Percentiles rank a stretch among this genome's conserved stretches.
These are phyloP conservation scores for Botryosphaeria dothidea DNA, from an alignment of 2,329 filamentous ascomycete genomes.

Conservation along the genomic window DNA sequence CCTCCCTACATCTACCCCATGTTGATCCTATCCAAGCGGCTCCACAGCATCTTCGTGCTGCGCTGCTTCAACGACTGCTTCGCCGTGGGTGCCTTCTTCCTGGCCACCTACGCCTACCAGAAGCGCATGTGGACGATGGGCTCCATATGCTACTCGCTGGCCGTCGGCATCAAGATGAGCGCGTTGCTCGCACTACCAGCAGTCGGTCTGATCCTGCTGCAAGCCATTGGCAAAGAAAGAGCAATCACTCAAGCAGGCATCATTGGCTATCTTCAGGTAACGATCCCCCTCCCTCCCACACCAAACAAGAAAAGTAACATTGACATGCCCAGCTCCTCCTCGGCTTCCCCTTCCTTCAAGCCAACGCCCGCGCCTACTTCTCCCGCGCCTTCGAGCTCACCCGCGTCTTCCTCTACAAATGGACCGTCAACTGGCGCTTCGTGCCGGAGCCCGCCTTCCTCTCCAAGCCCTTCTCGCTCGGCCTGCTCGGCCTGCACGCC, in stretches of 20 bases:
- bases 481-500: slow-evolving; percentile 66
- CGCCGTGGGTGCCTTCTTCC: slow-evolving; percentile 79
- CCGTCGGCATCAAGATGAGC: slow-evolving; percentile 94
- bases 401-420: slow-evolving; percentile 90
- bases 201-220: slow-evolving; percentile 72
- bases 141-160: slow-evolving; percentile 71
- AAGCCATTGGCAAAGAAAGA: slow-evolving; percentile 67
- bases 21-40: slow-evolving; percentile 82
- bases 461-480: slow-evolving; percentile 66
- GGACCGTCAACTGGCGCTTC: slow-evolving; percentile 99
- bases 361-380: slow-evolving; percentile 71
- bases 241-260: slow-evolving; percentile 69
- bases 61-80: slow-evolving; percentile 96
- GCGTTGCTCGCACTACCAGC: slow-evolving; percentile 80
- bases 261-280: slow-evolving; percentile 76
- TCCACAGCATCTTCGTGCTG: slow-evolving; percentile 91
- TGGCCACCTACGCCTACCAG: slow-evolving; percentile 78
- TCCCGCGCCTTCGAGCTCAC: slow-evolving; percentile 87
- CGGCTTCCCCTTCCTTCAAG: slow-evolving; percentile 67
- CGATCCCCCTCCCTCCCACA: slow-evolving; percentile 37
- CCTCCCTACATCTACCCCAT: slow-evolving; percentile 87
- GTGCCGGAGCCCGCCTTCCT: slow-evolving; percentile 82
- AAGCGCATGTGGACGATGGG: slow-evolving; percentile 72
- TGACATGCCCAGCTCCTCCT: slow-evolving; percentile 47
- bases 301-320: too few species aligned